Evolutionary conservation across 495 filamentous ascomycete genomes (phyloP), one percentile per base, ranked within the genome.

Genomic region (Polyplosphaeria fusca): DNA sequence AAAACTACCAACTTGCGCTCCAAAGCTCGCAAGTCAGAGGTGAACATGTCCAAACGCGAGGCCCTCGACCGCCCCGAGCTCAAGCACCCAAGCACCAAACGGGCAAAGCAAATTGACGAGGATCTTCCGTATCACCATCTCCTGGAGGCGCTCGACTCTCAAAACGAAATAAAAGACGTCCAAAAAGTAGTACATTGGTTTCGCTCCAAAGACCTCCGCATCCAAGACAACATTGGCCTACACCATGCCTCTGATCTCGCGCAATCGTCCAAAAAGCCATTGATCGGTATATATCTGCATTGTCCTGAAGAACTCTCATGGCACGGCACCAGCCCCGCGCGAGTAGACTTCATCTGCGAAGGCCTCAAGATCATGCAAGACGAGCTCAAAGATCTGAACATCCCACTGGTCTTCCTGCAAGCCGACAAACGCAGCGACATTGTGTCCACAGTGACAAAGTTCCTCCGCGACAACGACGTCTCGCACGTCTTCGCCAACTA

Each of bases 401-500:
- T 77, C 16, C 74, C 74, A 4, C 59, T 77, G 1, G 61, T 67
- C 0, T 64, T 74, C 22, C 27, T 73, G 0, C 61, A 64, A 4
- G 69, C 68, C 3, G 66, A 68, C 14, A 56, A 66, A 43, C 61
- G 74, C 1, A 65, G 56, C n/a, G 61, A 70, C 4, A 70, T 71
- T 52, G 67, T 72, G 3, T 55, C 67, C 14, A 51, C 54, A 4
- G 53, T 74, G 4, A 45, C 68, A 40, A 52, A 73, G n/a, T 77
- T 77, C 28, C 27, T 72, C 4, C 65, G 65, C 30, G 63, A 73
- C 19, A 65, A 77, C 28, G 58, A 67, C 13, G 55, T 72, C 5
- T 68, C 65, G 1, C 73, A 82, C 43, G 56, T 84, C 0, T 82
- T 72, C 61, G 74, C 76, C 0, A 83, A 83, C 61, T 72, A 77